These are phyloP conservation scores for Ophiostoma sp. DNA, from an alignment of 2,329 filamentous ascomycete genomes.

Conservation along the genomic window DNA sequence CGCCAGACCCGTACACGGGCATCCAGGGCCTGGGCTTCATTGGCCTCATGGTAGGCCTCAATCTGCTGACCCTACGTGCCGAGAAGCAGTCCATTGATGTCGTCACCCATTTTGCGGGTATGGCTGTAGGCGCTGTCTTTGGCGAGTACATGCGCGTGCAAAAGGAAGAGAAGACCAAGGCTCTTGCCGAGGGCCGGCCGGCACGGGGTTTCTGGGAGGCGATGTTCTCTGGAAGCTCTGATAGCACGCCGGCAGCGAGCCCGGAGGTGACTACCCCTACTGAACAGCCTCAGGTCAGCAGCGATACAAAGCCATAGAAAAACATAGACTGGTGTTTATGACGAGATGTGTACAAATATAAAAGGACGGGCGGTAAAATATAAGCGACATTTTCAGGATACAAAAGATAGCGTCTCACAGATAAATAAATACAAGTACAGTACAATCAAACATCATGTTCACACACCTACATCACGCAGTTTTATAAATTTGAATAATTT, in stretches of 20 bases:
- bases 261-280: neutral
- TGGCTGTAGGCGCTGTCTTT: slow-evolving; percentile 49
- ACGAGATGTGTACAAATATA: slow-evolving; percentile 13
- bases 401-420: neutral
- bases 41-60: slow-evolving; percentile 51
- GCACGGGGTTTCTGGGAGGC: slow-evolving; percentile 21
- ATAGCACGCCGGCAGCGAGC: neutral
- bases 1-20: slow-evolving; percentile 53
- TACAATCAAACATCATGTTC: neutral
- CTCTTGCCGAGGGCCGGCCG: slow-evolving; percentile 22
- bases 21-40: slow-evolving; percentile 58
- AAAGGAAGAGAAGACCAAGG: slow-evolving; percentile 32
- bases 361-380: neutral
- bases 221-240: neutral
- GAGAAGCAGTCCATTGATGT: slow-evolving; percentile 50
- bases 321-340: neutral
- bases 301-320: neutral
- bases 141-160: slow-evolving; percentile 40
- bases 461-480: neutral
- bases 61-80: slow-evolving; percentile 50
- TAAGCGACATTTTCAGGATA: neutral
- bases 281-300: neutral
- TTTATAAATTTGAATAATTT: neutral
- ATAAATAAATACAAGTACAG: neutral
- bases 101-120: slow-evolving; percentile 54